Base-by-base conservation (phyloP, 164 flowering plant genomes). In the Malania oleifera region DNA sequence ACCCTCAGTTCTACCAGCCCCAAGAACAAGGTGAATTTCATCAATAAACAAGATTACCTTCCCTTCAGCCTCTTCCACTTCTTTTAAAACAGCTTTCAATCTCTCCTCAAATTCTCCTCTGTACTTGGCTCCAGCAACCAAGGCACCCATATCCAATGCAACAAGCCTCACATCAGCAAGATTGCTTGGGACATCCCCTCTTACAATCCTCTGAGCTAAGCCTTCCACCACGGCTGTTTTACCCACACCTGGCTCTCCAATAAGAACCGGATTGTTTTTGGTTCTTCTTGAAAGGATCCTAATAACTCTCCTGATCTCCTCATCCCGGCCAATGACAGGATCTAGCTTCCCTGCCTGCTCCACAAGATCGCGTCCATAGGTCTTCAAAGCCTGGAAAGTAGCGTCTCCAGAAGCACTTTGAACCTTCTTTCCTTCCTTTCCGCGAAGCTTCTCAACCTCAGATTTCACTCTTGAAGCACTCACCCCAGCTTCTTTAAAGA, bases 151-250 rank as follows among this genome's bases (percentile, higher is more conserved):
- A 53, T 89, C 91, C 74, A 89, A 57, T 1, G 95, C 87, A 15
- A 90, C 69, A 40, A 87, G 61, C 71, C 92, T 85, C 62, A 89
- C 95, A 54, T 90, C 91, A 29, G 74, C 54, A 47, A 90, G 75
- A 65, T 85, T 86, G 50, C 83, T 86, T 0, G 97, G 95, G 2
- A 90, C 87, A 70, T 90, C 95, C 4, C 93, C 93, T 28, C 79
- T 70, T 3, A 87, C 86, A 46, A 90, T 86, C 59, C 91, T 78
- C 70, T 87, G 97, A 2, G 95, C 97, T 25, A 90, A 71, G 0
- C 97, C 97, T 54, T 90, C 91, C 0, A 87, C 95, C 1, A 90
- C 93, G 0, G 95, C 93, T 1, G 95, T 90, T 64, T 90, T 90
- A 10, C 97, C 97, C 7, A 90, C 93, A 12, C 93, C 95, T 0